phyloP scores from a whole-genome alignment of 139 green algal genomes.

The Chlamydomonas incerta region DNA sequence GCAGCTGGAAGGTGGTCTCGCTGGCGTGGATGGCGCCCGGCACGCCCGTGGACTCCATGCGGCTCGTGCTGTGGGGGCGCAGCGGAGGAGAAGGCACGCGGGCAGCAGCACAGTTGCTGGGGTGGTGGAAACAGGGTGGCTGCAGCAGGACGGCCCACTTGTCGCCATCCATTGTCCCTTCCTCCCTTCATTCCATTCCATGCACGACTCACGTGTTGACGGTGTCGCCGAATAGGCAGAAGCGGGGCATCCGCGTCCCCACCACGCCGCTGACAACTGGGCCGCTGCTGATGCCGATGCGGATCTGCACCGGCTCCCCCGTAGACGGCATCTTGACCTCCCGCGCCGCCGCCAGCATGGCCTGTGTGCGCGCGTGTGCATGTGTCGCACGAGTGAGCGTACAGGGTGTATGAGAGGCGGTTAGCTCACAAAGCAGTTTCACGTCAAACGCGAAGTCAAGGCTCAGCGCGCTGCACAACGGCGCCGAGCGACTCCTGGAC shows the following conservation, averaged over 20 bases:
- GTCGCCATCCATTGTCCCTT: too few relatives aligned
- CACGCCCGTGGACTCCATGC: constrained; percentile 23
- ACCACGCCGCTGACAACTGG: constrained; percentile 52
- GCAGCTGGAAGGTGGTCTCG: neutral
- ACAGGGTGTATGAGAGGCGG: too few relatives aligned
- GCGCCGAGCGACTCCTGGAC: too few relatives aligned
- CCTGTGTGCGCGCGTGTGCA: neutral
- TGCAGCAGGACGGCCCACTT: too few relatives aligned
- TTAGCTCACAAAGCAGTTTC: too few relatives aligned
- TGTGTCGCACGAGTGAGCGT: neutral
- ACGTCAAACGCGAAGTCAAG: neutral
- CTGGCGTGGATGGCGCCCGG: constrained; percentile 16
- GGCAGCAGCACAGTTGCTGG: too few relatives aligned
- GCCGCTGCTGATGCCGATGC: constrained; percentile 28
- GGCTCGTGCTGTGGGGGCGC: neutral
- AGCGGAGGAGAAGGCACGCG: too few relatives aligned
- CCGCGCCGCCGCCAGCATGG: constrained; percentile 22
- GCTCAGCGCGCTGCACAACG: too few relatives aligned
- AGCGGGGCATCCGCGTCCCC: constrained; percentile 49
- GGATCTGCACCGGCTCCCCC: constrained; percentile 13
- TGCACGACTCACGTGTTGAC: constrained; percentile 41
- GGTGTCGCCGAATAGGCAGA: constrained; percentile 60
- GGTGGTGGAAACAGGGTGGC: too few relatives aligned
- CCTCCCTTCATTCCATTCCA: neutral
- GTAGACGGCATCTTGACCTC: constrained; percentile 18